Evolutionary conservation across 176 grass and related monocot species (phyloP), one percentile per base, ranked within the genome.

Genomic region (Carex myosuroides): DNA sequence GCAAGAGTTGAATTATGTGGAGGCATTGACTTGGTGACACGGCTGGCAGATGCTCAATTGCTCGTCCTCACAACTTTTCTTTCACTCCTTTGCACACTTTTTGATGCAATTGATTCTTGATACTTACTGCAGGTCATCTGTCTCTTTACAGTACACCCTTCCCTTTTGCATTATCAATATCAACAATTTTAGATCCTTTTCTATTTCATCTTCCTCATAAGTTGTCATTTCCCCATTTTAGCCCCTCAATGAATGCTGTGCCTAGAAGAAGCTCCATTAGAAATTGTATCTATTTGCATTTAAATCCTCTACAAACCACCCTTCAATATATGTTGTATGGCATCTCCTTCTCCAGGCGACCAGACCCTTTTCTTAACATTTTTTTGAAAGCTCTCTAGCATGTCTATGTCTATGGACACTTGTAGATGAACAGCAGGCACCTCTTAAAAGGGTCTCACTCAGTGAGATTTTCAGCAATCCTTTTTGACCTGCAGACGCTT

Each of bases 1-100:
- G 44, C 30, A 75, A 64, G 24, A 66, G 18, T 70, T 20, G 55
- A 41, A 83, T 81, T 88, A 24, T 20, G 81, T 39, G 35, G 29
- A 29, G 29, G 10, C 5, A 77, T 48, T 0, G 75, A 72, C 35
- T 86, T 92, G 55, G n/a, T 12, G 17, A 60, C 62, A 44, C 10
- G 26, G 79, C 35, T 69, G 3, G 50, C 57, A 81, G 65, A 85
- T 86, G 81, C 48, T 35, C 33, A 70, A 87, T 70, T 90, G 71
- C 80, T 94, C 74, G 88, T 61, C 79, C 63, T 72, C 44, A 21
- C 6, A 12, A 30, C 86, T 75, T 85, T 92, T 48, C 62, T 87
- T 65, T 87, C 90, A 44, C 30, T 2, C 11, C 8, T 90, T 70
- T 56, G 68, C 39, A 80, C 64, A 64, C 54, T 18, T 79, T 75